Evolutionary conservation across 495 filamentous ascomycete genomes (phyloP).

Genomic region (Aspergillus olivimuriae): DNA sequence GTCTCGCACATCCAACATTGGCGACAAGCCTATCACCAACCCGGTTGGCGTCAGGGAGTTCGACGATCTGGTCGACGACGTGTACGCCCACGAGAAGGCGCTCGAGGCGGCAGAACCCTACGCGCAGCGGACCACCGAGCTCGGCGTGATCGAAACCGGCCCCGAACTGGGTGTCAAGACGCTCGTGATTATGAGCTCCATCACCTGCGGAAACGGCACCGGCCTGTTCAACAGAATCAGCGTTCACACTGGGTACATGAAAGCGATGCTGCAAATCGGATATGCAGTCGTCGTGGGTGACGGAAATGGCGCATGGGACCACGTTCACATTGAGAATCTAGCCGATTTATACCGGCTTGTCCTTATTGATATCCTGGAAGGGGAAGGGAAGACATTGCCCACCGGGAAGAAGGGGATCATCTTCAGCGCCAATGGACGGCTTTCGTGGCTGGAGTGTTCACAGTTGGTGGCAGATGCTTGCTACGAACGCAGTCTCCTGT

Average conservation of each 20-base stretch:
- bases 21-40: not conserved
- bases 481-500: too few relatives aligned
- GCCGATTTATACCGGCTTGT: constrained; percentile 34
- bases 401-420: too few relatives aligned
- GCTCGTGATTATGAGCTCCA: constrained; percentile 40
- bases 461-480: too few relatives aligned
- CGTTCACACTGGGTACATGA: constrained; percentile 32
- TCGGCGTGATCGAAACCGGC: constrained; percentile 37
- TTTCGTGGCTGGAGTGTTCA: too few relatives aligned
- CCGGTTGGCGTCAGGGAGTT: too few relatives aligned
- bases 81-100: constrained; percentile 33
- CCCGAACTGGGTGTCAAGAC: constrained; percentile 34
- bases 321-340: constrained; percentile 43
- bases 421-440: too few relatives aligned
- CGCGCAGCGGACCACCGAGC: constrained; percentile 39
- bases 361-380: too few relatives aligned
- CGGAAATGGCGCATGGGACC: constrained; percentile 39
- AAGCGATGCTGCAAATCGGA: constrained; percentile 21
- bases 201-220: constrained; percentile 41
- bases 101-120: constrained; percentile 30
- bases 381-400: too few relatives aligned
- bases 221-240: constrained; percentile 35
- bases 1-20: not conserved
- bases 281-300: constrained; percentile 25
- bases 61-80: too few relatives aligned